Conservation (phyloP, 192 early-diverging fungal genomes). For the Gryganskiella cystojenkinii region DNA sequence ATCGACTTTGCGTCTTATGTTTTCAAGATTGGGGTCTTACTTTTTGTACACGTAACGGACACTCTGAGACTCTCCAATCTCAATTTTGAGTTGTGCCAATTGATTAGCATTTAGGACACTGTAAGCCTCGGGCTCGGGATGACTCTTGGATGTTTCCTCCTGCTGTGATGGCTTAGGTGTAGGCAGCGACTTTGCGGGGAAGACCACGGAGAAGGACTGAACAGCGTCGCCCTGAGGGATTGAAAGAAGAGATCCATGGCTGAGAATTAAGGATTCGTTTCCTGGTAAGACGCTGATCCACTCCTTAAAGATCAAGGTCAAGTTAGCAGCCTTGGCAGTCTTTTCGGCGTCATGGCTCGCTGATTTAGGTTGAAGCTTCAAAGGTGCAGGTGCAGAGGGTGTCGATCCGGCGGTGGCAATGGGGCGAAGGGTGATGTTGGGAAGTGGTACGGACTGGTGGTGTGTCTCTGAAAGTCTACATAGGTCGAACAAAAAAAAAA, state of each 20-base stretch:
- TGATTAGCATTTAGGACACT: conserved; percentile 32
- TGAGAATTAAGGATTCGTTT: conserved; percentile 43
- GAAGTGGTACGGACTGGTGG: conserved; percentile 12
- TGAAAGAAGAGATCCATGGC: conserved; percentile 53
- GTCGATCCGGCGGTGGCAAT: conserved; percentile 32
- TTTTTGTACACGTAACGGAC: conserved; percentile 33
- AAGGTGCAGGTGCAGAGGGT: conserved; percentile 19
- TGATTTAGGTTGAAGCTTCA: conserved; percentile 49
- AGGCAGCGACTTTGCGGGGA: conserved; percentile 49
- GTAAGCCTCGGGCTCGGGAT: conserved; percentile 35
- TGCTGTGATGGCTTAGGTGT: conserved; percentile 1
- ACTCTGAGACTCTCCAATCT: conserved; percentile 52
- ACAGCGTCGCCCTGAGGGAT: conserved; percentile 29
- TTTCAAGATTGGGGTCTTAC: conserved; percentile 2
- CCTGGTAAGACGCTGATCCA: conserved; percentile 28
- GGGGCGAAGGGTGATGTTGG: conserved; percentile 39
- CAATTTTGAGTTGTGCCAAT: conserved; percentile 41
- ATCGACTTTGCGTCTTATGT: not conserved
- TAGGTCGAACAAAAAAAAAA: conserved; percentile 1
- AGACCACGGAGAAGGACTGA: conserved; percentile 44
- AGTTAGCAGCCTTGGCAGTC: conserved; percentile 14
- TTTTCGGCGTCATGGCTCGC: conserved; percentile 40
- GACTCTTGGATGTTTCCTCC: conserved; percentile 21
- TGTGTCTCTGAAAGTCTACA: conserved; percentile 42
- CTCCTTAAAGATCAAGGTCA: conserved; percentile 32